phyloP scores from a whole-genome alignment of 1,284 basidiomycete genomes.

The Cutaneotrichosporon sp. region DNA sequence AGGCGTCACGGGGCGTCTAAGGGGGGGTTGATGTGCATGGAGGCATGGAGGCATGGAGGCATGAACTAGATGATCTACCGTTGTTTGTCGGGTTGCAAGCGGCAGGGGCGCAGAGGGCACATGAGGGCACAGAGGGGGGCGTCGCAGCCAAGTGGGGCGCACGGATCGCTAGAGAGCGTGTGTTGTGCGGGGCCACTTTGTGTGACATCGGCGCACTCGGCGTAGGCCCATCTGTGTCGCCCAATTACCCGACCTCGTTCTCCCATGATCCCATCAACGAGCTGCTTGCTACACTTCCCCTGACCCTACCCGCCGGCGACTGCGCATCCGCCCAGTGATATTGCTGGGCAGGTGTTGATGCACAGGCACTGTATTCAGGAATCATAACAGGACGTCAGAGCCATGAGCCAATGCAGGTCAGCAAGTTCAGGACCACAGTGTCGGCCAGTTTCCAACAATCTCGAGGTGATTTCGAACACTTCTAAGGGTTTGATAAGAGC shows the following conservation, averaged over 20 bases:
- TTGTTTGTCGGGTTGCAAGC: too few species aligned
- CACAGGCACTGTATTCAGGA: background rate
- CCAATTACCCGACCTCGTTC: conserved; percentile 6
- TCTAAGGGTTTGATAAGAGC: background rate
- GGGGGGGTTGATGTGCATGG: background rate
- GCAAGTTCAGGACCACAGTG: background rate
- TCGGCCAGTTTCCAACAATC: conserved; percentile 6
- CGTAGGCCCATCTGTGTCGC: conserved; percentile 4
- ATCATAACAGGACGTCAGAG: background rate
- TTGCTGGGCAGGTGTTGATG: background rate
- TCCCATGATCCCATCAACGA: background rate
- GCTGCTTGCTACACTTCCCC: background rate
- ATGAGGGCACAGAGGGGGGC: background rate
- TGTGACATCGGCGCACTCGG: conserved; percentile 7
- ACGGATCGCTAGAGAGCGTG: background rate
- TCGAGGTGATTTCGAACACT: background rate
- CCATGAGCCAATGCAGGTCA: too few species aligned
- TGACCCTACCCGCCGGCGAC: background rate
- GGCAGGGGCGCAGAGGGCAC: background rate
- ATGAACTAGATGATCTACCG: too few species aligned
- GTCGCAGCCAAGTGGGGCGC: too few species aligned
- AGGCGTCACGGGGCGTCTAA: too few species aligned
- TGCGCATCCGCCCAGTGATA: background rate
- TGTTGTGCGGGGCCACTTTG: conserved; percentile 2
- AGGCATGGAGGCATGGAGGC: too few species aligned